Conservation (phyloP, 176 grass and related monocot genomes). For the Juncus effusus region DNA sequence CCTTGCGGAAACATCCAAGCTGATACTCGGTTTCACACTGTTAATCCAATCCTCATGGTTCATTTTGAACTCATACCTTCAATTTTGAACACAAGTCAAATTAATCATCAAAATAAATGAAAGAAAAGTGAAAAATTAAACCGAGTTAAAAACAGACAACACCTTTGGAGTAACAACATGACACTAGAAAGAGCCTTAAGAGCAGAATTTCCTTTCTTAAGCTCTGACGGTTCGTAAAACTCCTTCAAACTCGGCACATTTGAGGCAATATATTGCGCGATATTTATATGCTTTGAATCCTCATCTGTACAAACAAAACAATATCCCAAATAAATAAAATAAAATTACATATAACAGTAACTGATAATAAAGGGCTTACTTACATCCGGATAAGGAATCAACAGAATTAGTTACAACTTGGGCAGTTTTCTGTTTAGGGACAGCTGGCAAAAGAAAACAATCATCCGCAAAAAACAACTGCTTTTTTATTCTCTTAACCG, state of each 20-base stretch:
- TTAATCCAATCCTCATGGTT: slow-evolving; percentile 92
- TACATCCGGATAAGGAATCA: slow-evolving; percentile 44
- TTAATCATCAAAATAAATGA: background rate
- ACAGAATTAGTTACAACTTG: slow-evolving; percentile 68
- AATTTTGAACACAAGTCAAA: slow-evolving; percentile 21
- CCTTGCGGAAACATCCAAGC: slow-evolving; percentile 63
- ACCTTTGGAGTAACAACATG: slow-evolving; percentile 89
- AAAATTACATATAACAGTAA: too few relatives aligned
- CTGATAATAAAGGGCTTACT: background rate
- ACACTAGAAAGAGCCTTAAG: slow-evolving; percentile 71
- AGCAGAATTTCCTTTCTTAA: slow-evolving; percentile 48
- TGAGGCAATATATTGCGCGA: slow-evolving; percentile 63
- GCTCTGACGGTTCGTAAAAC: slow-evolving; percentile 53
- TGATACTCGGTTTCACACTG: slow-evolving; percentile 76
- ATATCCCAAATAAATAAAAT: background rate
- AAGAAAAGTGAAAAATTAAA: too few relatives aligned
- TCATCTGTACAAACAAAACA: slow-evolving; percentile 47
- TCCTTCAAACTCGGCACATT: slow-evolving; percentile 90
- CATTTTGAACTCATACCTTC: slow-evolving; percentile 86
- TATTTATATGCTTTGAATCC: slow-evolving; percentile 75
- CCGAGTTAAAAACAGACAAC: slow-evolving; percentile 11
- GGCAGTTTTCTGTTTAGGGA: slow-evolving; percentile 66
- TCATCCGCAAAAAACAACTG: slow-evolving; percentile 81
- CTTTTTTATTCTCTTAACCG: slow-evolving; percentile 42
- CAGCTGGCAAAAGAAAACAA: slow-evolving; percentile 63